Percentiles rank a stretch among this genome's conserved stretches.
phyloP scores from a whole-genome alignment of 495 filamentous ascomycete genomes.

The Penicillium paradoxum region DNA sequence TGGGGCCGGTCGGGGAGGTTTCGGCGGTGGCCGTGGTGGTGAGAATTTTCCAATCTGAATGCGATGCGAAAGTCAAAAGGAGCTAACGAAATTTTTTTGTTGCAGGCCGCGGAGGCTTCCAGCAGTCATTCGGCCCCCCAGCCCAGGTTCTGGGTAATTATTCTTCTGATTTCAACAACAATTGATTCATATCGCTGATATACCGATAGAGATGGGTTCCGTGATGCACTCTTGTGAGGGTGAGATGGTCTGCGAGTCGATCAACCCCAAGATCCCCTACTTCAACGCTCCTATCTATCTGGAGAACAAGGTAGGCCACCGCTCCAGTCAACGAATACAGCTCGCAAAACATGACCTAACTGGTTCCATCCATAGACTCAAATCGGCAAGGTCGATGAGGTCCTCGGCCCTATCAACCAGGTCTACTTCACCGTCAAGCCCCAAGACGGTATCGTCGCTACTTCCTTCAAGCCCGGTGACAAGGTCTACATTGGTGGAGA shows the following conservation, averaged over 20 bases:
- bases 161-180: background rate
- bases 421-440: constrained; percentile 98
- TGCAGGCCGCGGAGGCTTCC: constrained; percentile 59
- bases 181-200: constrained; percentile 19
- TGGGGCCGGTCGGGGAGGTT: constrained; percentile 49
- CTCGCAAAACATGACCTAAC: constrained; percentile 16
- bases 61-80: constrained; percentile 4
- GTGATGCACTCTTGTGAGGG: constrained; percentile 94
- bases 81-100: constrained; percentile 41
- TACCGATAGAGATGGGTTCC: constrained; percentile 71
- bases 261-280: constrained; percentile 93
- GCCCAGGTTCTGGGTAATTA: constrained; percentile 58
- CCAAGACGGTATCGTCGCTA: constrained; percentile 87
- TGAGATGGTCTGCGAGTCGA: constrained; percentile 90
- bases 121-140: constrained; percentile 61
- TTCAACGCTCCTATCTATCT: constrained; percentile 99
- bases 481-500: constrained; percentile 94
- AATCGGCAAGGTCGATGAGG: constrained; percentile 56
- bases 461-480: constrained; percentile 91
- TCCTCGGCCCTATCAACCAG: constrained; percentile 90
- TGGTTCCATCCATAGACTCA: constrained; percentile 37
- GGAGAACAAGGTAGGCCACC: constrained; percentile 77
- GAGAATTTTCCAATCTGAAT: constrained; percentile 11
- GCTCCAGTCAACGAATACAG: background rate
- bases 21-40: constrained; percentile 44